These are phyloP conservation scores for Nyssa sinensis DNA, from an alignment of 148 eudicot genomes.

Conservation along the genomic window DNA sequence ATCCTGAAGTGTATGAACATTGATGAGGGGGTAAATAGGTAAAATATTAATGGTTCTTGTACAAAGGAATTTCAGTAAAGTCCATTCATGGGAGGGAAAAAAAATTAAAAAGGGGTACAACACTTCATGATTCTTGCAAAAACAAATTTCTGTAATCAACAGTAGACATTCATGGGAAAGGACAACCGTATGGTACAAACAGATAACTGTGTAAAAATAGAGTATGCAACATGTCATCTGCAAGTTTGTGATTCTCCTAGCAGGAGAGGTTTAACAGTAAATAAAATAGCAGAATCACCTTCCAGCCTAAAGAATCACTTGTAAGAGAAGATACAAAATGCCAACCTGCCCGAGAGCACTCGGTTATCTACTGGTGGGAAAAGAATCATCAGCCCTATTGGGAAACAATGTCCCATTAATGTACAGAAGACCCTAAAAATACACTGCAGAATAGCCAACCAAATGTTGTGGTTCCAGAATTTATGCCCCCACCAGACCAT, in stretches of 20 bases:
- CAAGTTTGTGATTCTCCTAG: not conserved
- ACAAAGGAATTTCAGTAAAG: too few species aligned
- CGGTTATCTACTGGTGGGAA: constrained; percentile 21
- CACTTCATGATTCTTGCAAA: not conserved
- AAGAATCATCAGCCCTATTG: constrained; percentile 49
- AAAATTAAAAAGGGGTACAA: too few species aligned
- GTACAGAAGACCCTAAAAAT: constrained; percentile 27
- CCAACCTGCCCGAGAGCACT: not conserved
- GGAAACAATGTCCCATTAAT: constrained; percentile 23
- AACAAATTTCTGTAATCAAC: constrained; percentile 5
- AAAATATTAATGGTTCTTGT: too few species aligned
- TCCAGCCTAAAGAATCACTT: constrained; percentile 14
- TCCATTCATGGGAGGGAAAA: too few species aligned
- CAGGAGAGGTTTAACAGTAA: not conserved
- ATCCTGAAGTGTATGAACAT: too few species aligned
- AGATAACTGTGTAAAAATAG: not conserved
- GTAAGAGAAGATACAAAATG: not conserved
- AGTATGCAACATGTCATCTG: constrained; percentile 6
- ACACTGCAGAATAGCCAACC: constrained; percentile 8
- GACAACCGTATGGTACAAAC: not conserved
- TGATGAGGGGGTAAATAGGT: too few species aligned
- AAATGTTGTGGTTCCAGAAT: not conserved
- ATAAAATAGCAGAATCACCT: constrained; percentile 6
- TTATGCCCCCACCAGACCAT: constrained; percentile 15
- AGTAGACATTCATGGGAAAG: not conserved